Percentiles rank a stretch among this genome's conserved stretches.
phyloP scores from a whole-genome alignment of 2,329 filamentous ascomycete genomes.

The Bipolaris sorokiniana region DNA sequence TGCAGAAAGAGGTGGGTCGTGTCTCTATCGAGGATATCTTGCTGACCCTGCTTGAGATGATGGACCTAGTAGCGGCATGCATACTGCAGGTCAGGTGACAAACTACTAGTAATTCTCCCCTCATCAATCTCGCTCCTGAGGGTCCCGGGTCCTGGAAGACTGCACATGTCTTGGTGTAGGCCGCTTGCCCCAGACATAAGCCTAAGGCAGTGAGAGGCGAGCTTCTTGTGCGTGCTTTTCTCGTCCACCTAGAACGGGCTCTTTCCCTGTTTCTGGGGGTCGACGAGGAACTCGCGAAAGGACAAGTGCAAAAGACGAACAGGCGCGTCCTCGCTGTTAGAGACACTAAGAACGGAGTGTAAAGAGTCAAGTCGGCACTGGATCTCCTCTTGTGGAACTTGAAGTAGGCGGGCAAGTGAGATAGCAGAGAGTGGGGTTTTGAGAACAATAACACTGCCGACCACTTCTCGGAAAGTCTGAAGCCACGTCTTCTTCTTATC shows the following conservation, averaged over 20 bases:
- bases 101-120: slow-evolving; percentile 10
- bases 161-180: slow-evolving; percentile 50
- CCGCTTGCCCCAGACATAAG: slow-evolving; percentile 38
- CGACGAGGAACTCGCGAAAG: slow-evolving; percentile 39
- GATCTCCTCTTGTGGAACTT: slow-evolving; percentile 24
- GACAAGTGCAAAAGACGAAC: slow-evolving; percentile 39
- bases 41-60: slow-evolving; percentile 26
- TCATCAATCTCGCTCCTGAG: slow-evolving; percentile 20
- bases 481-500: slow-evolving; percentile 23
- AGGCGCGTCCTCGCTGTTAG: slow-evolving; percentile 39
- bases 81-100: slow-evolving; percentile 41
- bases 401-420: slow-evolving; percentile 23
- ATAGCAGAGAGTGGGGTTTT: slow-evolving; percentile 27
- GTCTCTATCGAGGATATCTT: slow-evolving; percentile 29
- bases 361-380: slow-evolving; percentile 32
- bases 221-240: slow-evolving; percentile 33
- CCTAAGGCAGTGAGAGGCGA: slow-evolving; percentile 48
- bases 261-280: slow-evolving; percentile 26
- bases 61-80: slow-evolving; percentile 47
- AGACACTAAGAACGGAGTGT: slow-evolving; percentile 32
- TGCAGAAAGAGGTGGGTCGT: slow-evolving; percentile 46
- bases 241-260: slow-evolving; percentile 47
- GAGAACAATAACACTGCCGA: slow-evolving; percentile 28
- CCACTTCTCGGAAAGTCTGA: slow-evolving; percentile 16
- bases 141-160: slow-evolving; percentile 9